phyloP scores from a whole-genome alignment of 2,329 filamentous ascomycete species.

The Fusarium annulatum region DNA sequence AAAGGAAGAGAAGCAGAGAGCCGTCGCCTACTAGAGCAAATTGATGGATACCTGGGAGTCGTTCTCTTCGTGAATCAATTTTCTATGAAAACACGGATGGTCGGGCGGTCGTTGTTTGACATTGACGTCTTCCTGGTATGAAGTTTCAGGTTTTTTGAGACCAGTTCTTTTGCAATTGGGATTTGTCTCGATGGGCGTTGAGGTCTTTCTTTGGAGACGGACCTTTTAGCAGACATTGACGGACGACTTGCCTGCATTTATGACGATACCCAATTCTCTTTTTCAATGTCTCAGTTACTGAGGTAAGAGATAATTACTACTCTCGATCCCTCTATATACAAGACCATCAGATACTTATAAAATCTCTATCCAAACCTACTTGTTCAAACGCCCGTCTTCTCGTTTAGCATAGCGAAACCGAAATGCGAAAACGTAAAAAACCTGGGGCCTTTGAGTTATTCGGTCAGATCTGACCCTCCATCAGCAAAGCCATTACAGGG shows the following conservation, averaged over 20 bases:
- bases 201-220: background rate
- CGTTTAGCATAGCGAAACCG: conserved; percentile 25
- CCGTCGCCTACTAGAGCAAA: background rate
- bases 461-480: conserved; percentile 31
- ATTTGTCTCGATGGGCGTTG: background rate
- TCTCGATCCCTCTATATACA: background rate
- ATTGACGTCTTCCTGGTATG: background rate
- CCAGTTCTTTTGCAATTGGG: background rate
- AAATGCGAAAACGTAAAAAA: conserved; percentile 28
- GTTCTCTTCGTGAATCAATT: rapidly evolving
- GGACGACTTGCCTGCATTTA: background rate
- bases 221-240: background rate
- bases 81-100: background rate
- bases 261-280: conserved; percentile 18
- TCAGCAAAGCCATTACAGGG: background rate
- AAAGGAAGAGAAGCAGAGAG: conserved; percentile 10
- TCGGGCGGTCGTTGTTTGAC: background rate
- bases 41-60: background rate
- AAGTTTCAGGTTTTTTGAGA: rapidly evolving
- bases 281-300: too few relatives aligned
- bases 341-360: too few relatives aligned
- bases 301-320: background rate
- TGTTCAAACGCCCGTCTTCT: background rate
- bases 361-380: background rate
- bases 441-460: conserved; percentile 36